These are phyloP conservation scores for Monilinia vaccinii-corymbosi DNA, from an alignment of 2,329 filamentous ascomycete genomes.

Conservation along the genomic window DNA sequence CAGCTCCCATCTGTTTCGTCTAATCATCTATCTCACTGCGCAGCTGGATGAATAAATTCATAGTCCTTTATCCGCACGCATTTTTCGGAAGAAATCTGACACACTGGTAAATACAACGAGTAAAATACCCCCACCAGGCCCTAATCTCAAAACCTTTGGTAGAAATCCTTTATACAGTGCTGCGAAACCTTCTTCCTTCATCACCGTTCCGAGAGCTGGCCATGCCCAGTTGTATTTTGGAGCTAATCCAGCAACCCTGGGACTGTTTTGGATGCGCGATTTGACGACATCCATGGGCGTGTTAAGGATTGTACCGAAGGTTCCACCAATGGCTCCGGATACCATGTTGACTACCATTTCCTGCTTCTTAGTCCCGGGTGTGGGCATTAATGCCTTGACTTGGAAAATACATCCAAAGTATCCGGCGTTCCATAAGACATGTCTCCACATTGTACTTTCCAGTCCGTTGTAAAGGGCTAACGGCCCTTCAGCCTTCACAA, in stretches of 20 bases:
- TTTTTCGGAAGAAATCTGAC: conserved; percentile 84
- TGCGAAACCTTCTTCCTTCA: conserved; percentile 83
- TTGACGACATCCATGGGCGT: conserved; percentile 97
- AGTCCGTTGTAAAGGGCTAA: conserved; percentile 93
- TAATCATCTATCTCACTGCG: not conserved
- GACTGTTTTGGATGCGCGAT: conserved; percentile 91
- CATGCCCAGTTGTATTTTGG: conserved; percentile 99
- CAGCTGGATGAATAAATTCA: not conserved
- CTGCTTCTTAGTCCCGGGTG: conserved; percentile 66
- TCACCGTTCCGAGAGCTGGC: conserved; percentile 75
- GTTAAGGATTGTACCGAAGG: conserved; percentile 83
- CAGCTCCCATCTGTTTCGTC: not conserved
- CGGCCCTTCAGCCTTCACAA: conserved; percentile 70
- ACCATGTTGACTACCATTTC: conserved; percentile 84
- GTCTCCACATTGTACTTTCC: conserved; percentile 93
- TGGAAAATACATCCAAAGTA: conserved; percentile 99
- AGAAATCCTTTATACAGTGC: conserved; percentile 97
- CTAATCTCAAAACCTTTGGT: conserved; percentile 79
- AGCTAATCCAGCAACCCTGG: conserved; percentile 67
- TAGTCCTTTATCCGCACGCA: conserved; percentile 25
- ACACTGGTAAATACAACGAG: conserved; percentile 81
- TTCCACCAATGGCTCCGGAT: conserved; percentile 81
- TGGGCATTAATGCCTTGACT: conserved; percentile 74
- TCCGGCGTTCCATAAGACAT: conserved; percentile 87
- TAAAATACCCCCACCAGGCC: conserved; percentile 57